These are phyloP conservation scores for Setaria viridis DNA, from an alignment of 202 grass and related monocot genomes.

Conservation along the genomic window DNA sequence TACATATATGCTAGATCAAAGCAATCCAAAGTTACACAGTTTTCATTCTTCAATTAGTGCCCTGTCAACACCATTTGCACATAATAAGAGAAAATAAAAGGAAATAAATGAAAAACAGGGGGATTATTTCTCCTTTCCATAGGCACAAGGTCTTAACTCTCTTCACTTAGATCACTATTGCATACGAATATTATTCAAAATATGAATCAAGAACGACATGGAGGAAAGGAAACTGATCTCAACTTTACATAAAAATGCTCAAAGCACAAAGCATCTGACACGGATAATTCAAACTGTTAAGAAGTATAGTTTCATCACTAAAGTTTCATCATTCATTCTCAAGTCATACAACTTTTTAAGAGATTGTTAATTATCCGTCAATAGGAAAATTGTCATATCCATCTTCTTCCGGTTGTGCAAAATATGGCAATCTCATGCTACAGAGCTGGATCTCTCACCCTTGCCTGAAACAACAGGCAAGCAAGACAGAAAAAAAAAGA, in stretches of 20 bases:
- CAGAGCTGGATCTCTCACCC: slow-evolving; percentile 42
- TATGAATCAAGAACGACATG: neutral
- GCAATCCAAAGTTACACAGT: neutral
- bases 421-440: slow-evolving; percentile 26
- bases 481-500: slow-evolving; percentile 27
- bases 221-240: neutral
- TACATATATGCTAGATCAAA: neutral
- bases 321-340: slow-evolving; percentile 27
- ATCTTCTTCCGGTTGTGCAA: slow-evolving; percentile 45
- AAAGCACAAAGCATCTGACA: slow-evolving; percentile 44
- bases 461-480: slow-evolving; percentile 42
- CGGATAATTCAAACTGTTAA: slow-evolving; percentile 25
- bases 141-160: slow-evolving; percentile 1
- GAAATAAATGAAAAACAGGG: neutral
- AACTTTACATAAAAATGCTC: slow-evolving; percentile 30
- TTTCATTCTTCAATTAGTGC: neutral
- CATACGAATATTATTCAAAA: neutral
- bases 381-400: neutral
- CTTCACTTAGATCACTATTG: neutral
- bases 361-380: slow-evolving; percentile 28
- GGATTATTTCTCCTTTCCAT: neutral
- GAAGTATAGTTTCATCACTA: slow-evolving; percentile 31
- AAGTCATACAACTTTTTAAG: slow-evolving; percentile 16
- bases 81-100: neutral
- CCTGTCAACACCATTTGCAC: neutral